Evolutionary conservation across 116 monocot species (phyloP).

Genomic region (Iris pallida): DNA sequence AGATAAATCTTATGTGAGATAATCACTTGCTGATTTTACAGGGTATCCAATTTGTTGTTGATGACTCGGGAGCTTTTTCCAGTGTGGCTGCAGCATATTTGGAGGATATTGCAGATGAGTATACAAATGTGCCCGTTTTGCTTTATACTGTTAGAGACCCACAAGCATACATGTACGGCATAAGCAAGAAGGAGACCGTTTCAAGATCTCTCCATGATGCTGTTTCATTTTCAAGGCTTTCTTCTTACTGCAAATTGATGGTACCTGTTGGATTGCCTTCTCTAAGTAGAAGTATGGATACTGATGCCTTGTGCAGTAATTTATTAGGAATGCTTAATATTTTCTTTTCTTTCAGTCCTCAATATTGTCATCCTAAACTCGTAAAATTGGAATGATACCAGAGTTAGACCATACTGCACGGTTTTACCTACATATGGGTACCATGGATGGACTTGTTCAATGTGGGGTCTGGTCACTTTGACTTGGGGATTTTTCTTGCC

Average conservation of each 20-base stretch:
- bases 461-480: no score
- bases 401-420: no score
- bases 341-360: no score
- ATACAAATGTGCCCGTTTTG: conserved; percentile 71
- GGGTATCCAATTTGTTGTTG: conserved; percentile 91
- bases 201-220: conserved; percentile 76
- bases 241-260: conserved; percentile 60
- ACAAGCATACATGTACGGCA: conserved; percentile 18
- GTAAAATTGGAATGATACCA: no score
- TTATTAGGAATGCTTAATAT: no score
- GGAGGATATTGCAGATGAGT: conserved; percentile 79
- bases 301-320: conserved; percentile 8
- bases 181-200: conserved; percentile 36
- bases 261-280: conserved; percentile 85
- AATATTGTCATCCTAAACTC: no score
- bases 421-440: no score
- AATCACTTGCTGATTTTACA: conserved; percentile 20
- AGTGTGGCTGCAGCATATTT: conserved; percentile 67
- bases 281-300: conserved; percentile 52
- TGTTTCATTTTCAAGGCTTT: conserved; percentile 77
- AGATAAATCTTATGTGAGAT: no score
- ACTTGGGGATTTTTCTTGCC: no score
- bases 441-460: no score
- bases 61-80: conserved; percentile 89
- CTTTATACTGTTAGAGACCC: conserved; percentile 71